Base-by-base conservation (phyloP, 768 basidiomycete genomes). In the Termitomyces sp. region DNA sequence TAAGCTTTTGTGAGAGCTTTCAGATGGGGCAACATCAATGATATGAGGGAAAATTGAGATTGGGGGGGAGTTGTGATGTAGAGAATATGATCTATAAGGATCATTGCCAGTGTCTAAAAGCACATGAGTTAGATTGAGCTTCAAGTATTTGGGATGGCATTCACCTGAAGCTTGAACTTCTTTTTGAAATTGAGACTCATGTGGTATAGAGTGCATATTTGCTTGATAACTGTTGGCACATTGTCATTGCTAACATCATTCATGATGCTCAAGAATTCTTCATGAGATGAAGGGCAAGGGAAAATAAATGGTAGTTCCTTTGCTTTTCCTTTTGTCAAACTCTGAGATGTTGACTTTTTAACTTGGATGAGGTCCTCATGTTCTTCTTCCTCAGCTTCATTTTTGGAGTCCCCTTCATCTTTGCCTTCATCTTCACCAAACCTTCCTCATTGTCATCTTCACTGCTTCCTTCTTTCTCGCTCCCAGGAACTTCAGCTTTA, bases 281-380 rank as follows among this genome's bases (percentile, higher is more conserved):
- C 90, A 63, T 98, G 95, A 11, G 77, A 85, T 16, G 80, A 70
- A 0, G 97, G 97, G 65, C 94, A 96, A 42, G 90, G 81, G 70
- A 98, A 98, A 1, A 92, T 98, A 69, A 84, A 99, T 0, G 97
- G 97, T 3, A 98, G 78, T 56, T 93, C 92, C 53, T 82, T 80
- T 10, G 66, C 65, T 1, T 67, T 59, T 31, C 60, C 59, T 73
- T 73, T 57, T 65, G 73, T 62, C 62, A 75, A 23, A 59, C 44
- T 54, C n/a, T 38, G 42, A 32, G 44, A 46, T 23, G 35, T 60
- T 34, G 63, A 43, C 29, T 63, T 71, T n/a, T 59, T 57, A 4
- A 70, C 43, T 6, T 67, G 59, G 16, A 77, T 71, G 21, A 81
- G 74, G 32, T 77, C 73, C 59, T 79, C 76, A 16, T 75, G 71